Percentiles rank a stretch among this genome's conserved stretches.
phyloP scores from a whole-genome alignment of 805 yeast species.

The Metschnikowia arizonensis region DNA sequence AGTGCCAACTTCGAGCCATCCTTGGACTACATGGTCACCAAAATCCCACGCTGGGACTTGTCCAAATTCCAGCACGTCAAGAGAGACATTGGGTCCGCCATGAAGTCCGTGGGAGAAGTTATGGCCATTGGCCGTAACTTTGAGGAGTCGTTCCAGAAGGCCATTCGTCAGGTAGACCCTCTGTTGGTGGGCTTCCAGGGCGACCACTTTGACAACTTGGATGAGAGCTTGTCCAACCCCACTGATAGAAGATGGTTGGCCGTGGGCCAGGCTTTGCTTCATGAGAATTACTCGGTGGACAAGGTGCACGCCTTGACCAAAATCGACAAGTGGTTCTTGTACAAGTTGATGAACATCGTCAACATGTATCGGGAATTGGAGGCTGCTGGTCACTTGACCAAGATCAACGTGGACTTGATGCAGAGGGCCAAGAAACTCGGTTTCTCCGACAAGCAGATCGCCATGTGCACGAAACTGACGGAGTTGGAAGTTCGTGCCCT shows the following conservation, averaged over 20 bases:
- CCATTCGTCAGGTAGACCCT: constrained; percentile 93
- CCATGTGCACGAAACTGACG: constrained; percentile 60
- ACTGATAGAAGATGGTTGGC: constrained; percentile 98
- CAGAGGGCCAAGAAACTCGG: constrained; percentile 87
- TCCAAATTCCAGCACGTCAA: constrained; percentile 93
- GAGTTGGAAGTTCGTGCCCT: constrained; percentile 81
- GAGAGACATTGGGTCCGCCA: constrained; percentile 88
- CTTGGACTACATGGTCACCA: constrained; percentile 91
- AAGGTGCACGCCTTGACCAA: constrained; percentile 86
- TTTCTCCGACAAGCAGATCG: constrained; percentile 93
- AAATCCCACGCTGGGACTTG: constrained; percentile 98
- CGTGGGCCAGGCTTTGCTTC: constrained; percentile 92
- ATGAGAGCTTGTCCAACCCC: constrained; percentile 73
- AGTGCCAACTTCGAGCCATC: constrained; percentile 97
- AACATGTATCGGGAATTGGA: constrained; percentile 81
- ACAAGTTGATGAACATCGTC: constrained; percentile 90
- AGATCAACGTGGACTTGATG: constrained; percentile 64
- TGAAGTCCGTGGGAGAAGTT: constrained; percentile 99
- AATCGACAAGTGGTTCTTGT: constrained; percentile 93
- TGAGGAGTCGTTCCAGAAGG: constrained; percentile 97
- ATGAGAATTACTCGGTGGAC: constrained; percentile 88
- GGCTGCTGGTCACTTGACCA: constrained; percentile 48
- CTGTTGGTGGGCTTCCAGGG: constrained; percentile 90
- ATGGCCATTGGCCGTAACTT: constrained; percentile 98
- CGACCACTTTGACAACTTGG: constrained; percentile 69